Conservation (phyloP, 305 asterid species). For the Fraxinus greggii region DNA sequence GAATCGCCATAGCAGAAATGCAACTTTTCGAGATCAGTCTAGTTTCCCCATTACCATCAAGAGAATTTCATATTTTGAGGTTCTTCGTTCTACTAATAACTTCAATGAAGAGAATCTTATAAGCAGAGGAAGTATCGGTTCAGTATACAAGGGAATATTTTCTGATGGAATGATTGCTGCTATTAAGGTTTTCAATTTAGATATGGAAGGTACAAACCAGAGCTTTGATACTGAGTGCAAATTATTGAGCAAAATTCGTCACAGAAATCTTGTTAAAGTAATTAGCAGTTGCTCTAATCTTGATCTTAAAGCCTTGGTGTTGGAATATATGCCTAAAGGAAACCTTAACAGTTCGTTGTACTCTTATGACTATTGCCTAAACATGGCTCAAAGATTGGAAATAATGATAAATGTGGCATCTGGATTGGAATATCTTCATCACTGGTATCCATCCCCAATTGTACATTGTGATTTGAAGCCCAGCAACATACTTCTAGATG, state of each 20-base stretch:
- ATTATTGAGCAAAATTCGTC: constrained; percentile 15
- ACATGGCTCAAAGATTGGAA: not conserved
- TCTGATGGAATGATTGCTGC: not conserved
- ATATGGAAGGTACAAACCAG: constrained; percentile 2
- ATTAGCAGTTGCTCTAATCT: constrained; percentile 12
- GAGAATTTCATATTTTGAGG: constrained; percentile 22
- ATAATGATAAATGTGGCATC: constrained; percentile 19
- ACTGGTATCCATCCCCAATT: not conserved
- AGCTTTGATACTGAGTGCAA: constrained; percentile 22
- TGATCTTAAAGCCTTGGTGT: constrained; percentile 19
- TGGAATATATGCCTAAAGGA: constrained; percentile 23
- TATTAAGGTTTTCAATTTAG: constrained; percentile 6
- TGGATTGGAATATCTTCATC: constrained; percentile 25
- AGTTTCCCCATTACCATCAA: not conserved
- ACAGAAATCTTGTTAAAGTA: constrained; percentile 24
- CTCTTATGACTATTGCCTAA: not conserved
- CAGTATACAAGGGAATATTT: not conserved
- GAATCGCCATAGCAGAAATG: not conserved
- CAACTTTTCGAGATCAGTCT: not conserved
- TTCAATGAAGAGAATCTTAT: constrained; percentile 2
- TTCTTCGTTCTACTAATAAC: constrained; percentile 21
- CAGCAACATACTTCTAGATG: constrained; percentile 8
- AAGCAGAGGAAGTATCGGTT: constrained; percentile 4
- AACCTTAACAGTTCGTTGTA: constrained; percentile 13
- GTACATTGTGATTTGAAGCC: constrained; percentile 26